Conservation (phyloP, 2,329 filamentous ascomycete genomes). For the Dryadomyces quercus-mongolicae region DNA sequence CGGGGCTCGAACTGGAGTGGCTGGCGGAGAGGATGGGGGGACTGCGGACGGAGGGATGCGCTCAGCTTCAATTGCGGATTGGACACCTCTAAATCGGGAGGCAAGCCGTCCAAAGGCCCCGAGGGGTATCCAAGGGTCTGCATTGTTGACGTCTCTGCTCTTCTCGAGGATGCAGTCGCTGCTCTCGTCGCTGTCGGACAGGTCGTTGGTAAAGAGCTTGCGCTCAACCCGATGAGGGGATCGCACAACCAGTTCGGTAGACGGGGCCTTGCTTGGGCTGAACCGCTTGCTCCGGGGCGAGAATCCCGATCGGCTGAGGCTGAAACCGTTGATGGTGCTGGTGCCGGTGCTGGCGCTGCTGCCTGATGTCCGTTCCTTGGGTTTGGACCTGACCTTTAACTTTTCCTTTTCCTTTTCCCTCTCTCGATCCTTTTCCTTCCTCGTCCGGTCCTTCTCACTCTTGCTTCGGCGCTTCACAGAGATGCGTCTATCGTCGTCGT, state of each 20-base stretch:
- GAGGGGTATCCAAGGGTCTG: constrained; percentile 10
- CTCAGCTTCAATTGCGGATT: constrained; percentile 11
- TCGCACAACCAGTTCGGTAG: constrained; percentile 3
- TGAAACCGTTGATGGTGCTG: no score
- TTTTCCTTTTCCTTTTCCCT: background rate
- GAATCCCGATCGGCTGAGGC: no score
- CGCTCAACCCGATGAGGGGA: background rate
- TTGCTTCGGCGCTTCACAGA: constrained; percentile 1
- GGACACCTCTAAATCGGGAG: constrained; percentile 42
- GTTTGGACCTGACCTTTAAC: no score
- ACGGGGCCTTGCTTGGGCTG: background rate
- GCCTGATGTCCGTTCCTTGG: background rate
- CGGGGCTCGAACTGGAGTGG: background rate
- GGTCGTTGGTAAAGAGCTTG: constrained; percentile 1
- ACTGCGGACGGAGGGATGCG: background rate
- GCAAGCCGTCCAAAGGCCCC: constrained; percentile 36
- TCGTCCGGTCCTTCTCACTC: constrained; percentile 4
- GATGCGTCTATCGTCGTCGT: constrained; percentile 6
- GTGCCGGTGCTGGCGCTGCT: no score
- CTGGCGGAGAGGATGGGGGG: constrained; percentile 9
- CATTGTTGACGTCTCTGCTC: constrained; percentile 6
- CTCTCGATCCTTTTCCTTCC: background rate
- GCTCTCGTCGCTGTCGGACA: background rate
- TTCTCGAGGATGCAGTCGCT: constrained; percentile 6
- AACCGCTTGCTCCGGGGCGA: background rate